Evolutionary conservation across 441 rosid genomes (phyloP).

Genomic region (Codiaeum variegatum): DNA sequence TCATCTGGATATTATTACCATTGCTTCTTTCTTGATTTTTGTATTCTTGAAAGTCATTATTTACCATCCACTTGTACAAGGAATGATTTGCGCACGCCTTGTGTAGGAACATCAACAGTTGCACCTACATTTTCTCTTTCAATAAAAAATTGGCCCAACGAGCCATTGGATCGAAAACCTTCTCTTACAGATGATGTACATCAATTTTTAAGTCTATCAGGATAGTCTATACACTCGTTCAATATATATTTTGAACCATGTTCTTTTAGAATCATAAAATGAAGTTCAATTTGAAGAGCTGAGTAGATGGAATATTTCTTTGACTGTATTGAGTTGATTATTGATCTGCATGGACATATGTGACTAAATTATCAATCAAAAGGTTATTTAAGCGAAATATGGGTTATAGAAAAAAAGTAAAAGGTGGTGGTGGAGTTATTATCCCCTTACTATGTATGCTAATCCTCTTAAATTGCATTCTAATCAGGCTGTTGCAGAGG

Average conservation of each 20-base stretch:
- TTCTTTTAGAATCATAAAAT: background rate
- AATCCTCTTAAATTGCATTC: constrained; percentile 20
- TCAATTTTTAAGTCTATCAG: background rate
- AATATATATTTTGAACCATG: background rate
- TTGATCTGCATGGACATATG: background rate
- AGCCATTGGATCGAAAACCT: background rate
- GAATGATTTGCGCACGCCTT: background rate
- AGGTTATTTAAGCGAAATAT: background rate
- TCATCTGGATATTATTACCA: constrained; percentile 15
- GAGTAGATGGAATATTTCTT: background rate
- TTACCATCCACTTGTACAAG: background rate
- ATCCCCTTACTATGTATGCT: constrained; percentile 16
- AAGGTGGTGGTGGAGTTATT: background rate
- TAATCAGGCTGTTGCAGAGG: constrained; percentile 96
- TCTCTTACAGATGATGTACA: background rate
- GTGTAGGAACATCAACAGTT: background rate
- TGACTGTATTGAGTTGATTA: background rate
- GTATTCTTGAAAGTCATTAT: background rate
- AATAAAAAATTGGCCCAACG: background rate
- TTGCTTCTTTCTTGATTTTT: background rate
- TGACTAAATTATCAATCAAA: background rate
- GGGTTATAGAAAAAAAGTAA: background rate
- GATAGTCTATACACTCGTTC: background rate
- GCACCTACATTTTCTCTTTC: background rate
- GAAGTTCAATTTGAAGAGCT: background rate